These are phyloP conservation scores for Trichocladium antarcticum DNA, from an alignment of 495 filamentous ascomycete genomes.

Conservation along the genomic window DNA sequence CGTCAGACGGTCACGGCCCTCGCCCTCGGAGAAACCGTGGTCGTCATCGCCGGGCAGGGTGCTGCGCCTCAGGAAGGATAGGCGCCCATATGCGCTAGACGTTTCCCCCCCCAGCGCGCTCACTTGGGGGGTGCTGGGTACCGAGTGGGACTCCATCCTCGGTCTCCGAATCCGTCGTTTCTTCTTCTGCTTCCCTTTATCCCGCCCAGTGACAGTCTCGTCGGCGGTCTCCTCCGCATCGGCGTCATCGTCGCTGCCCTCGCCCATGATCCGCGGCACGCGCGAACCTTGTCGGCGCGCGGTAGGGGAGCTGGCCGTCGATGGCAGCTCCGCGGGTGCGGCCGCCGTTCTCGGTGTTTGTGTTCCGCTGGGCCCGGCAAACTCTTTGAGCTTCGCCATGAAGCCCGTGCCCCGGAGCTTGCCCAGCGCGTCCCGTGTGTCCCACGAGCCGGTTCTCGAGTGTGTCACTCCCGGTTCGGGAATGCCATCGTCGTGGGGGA, in stretches of 20 bases:
- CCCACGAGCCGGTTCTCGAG: conserved; percentile 46
- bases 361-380: conserved; percentile 41
- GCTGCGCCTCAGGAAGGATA: conserved; percentile 52
- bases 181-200: conserved; percentile 37
- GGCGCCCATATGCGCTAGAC: conserved; percentile 23
- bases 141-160: conserved; percentile 37
- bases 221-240: conserved; percentile 64
- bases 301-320: conserved; percentile 34
- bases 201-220: conserved; percentile 39
- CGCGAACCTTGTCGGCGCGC: conserved; percentile 34
- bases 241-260: conserved; percentile 59
- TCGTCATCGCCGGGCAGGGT: conserved; percentile 60
- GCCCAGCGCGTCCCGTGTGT: conserved; percentile 43
- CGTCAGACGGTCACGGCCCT: conserved; percentile 64
- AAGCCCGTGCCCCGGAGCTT: conserved; percentile 52
- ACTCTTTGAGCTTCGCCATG: conserved; percentile 53
- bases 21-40: conserved; percentile 73
- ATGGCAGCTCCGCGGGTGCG: conserved; percentile 22
- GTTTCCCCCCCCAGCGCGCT: conserved; percentile 21
- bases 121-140: conserved; percentile 29
- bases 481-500: conserved; percentile 40
- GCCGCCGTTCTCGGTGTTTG: conserved; percentile 34
- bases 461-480: conserved; percentile 36
- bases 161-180: conserved; percentile 45
- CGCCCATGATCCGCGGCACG: conserved; percentile 41